phyloP scores from a whole-genome alignment of 140 eudicot species.

The Cichorium intybus region DNA sequence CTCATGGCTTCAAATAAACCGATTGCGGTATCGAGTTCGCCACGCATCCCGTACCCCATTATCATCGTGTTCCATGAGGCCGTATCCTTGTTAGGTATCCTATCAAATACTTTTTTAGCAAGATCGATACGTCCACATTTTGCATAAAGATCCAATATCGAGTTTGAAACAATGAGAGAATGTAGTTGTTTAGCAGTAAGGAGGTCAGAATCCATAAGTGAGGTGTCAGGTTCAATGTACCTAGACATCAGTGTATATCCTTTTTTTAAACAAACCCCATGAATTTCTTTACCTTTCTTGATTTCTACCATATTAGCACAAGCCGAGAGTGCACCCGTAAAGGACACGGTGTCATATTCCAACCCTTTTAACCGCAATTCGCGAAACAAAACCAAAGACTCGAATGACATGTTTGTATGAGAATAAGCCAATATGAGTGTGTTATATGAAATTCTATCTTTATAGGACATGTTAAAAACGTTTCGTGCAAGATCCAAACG shows the following conservation, averaged over 20 bases:
- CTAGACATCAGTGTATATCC: background rate
- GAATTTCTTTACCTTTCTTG: constrained; percentile 57
- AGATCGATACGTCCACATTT: constrained; percentile 30
- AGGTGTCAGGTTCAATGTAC: background rate
- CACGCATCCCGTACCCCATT: constrained; percentile 23
- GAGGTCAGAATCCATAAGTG: background rate
- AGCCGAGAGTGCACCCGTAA: constrained; percentile 54
- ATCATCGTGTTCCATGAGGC: constrained; percentile 38
- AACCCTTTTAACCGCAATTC: constrained; percentile 49
- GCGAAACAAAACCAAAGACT: constrained; percentile 45
- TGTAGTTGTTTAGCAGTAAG: background rate
- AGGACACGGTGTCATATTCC: constrained; percentile 52
- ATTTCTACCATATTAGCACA: constrained; percentile 58
- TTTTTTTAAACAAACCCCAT: constrained; percentile 18
- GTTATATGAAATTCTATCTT: constrained; percentile 66
- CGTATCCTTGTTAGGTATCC: constrained; percentile 21
- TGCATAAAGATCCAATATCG: constrained; percentile 31
- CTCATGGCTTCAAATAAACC: constrained; percentile 27
- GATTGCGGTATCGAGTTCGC: constrained; percentile 12
- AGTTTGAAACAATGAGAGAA: constrained; percentile 22
- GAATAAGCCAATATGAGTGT: constrained; percentile 68
- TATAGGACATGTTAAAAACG: constrained; percentile 37
- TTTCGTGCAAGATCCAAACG: constrained; percentile 46
- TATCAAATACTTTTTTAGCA: constrained; percentile 19
- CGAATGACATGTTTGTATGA: constrained; percentile 36